Evolutionary conservation across 768 basidiomycete species (phyloP).

Genomic region (Mycena alexandri): DNA sequence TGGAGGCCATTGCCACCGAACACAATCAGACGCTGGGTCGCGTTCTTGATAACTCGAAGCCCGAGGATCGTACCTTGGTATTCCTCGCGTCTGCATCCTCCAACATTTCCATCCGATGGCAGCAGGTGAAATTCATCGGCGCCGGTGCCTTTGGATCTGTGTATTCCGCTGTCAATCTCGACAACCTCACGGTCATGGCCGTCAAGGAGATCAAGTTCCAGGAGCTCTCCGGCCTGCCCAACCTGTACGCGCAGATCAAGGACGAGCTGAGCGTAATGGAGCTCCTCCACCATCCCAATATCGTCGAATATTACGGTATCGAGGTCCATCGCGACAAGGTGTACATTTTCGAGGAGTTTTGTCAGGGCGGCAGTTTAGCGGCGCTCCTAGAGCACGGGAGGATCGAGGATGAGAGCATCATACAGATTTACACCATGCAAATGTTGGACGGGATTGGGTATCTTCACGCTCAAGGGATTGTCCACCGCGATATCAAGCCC

Average conservation of each 20-base stretch:
- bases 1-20: constrained; percentile 68
- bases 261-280: constrained; percentile 99
- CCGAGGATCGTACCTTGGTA: constrained; percentile 93
- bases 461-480: constrained; percentile 91
- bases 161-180: constrained; percentile 97
- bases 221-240: constrained; percentile 89
- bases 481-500: constrained; percentile 98
- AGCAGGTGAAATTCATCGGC: constrained; percentile 97
- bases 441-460: constrained; percentile 96
- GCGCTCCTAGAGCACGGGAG: constrained; percentile 91
- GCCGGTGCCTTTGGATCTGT: constrained; percentile 99
- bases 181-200: constrained; percentile 96
- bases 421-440: constrained; percentile 96
- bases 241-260: constrained; percentile 91
- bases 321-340: constrained; percentile 99
- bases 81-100: constrained; percentile 97
- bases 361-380: constrained; percentile 94
- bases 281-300: constrained; percentile 96
- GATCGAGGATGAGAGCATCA: constrained; percentile 96
- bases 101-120: constrained; percentile 97
- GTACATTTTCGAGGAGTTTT: constrained; percentile 99
- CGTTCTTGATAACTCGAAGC: constrained; percentile 92
- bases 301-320: constrained; percentile 98
- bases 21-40: constrained; percentile 83
- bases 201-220: constrained; percentile 99